Conservation (phyloP, 495 filamentous ascomycete genomes). For the Beverwykella pulmonaria region DNA sequence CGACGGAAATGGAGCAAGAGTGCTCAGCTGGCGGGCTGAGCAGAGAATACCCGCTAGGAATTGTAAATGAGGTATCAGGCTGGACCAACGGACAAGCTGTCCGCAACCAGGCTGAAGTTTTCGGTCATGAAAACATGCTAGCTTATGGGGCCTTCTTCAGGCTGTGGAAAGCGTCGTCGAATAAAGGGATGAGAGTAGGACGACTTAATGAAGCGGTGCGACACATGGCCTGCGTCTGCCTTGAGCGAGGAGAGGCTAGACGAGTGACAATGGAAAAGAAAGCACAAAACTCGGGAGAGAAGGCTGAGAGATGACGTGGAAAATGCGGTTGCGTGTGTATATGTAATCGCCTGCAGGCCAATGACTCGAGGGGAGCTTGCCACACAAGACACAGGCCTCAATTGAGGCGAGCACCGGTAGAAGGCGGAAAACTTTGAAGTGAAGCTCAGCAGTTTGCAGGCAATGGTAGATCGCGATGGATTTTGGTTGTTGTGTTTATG, state of each 20-base stretch:
- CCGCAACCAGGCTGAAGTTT: background rate
- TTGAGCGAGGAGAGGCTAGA: background rate
- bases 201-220: background rate
- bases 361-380: background rate
- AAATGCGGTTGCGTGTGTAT: background rate
- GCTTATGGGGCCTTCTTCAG: background rate
- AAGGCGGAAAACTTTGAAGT: background rate
- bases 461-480: background rate
- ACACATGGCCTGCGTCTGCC: background rate
- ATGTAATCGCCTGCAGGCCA: background rate
- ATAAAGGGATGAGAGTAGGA: background rate
- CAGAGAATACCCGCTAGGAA: background rate
- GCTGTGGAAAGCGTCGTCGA: background rate
- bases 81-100: background rate
- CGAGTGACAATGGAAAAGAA: background rate
- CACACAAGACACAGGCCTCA: background rate
- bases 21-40: background rate
- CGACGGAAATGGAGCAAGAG: background rate
- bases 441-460: background rate
- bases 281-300: background rate
- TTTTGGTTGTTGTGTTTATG: background rate
- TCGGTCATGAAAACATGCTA: background rate
- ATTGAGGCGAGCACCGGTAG: background rate
- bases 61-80: background rate
- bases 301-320: background rate